phyloP scores from a whole-genome alignment of 2,329 filamentous ascomycete species.

The Xylariaceae sp. region DNA sequence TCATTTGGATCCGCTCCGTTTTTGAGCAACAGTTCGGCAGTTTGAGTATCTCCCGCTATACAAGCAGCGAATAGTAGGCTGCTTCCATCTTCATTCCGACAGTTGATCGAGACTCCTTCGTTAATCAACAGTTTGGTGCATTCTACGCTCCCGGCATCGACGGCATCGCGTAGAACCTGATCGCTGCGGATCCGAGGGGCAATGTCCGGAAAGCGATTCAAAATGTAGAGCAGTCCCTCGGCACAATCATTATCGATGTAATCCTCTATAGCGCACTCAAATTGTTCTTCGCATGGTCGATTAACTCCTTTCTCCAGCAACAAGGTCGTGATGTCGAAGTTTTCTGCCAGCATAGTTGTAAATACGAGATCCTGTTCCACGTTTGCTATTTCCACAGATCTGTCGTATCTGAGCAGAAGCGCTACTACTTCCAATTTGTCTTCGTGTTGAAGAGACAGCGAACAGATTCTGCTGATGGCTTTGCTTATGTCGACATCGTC shows the following conservation, averaged over 20 bases:
- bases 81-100: neutral
- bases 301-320: conserved; percentile 14
- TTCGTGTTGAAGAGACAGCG: neutral
- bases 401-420: conserved; percentile 7
- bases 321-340: conserved; percentile 6
- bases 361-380: neutral
- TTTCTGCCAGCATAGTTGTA: neutral
- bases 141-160: neutral
- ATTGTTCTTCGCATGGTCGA: neutral
- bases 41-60: neutral
- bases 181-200: neutral
- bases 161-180: neutral
- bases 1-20: conserved; percentile 23
- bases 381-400: neutral
- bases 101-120: conserved; percentile 7
- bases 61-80: conserved; percentile 17
- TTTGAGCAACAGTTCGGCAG: conserved; percentile 14
- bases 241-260: neutral
- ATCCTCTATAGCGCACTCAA: neutral
- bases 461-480: conserved; percentile 3
- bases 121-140: conserved; percentile 17
- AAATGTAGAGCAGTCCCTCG: conserved; percentile 2
- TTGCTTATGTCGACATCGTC: neutral
- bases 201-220: conserved; percentile 1
- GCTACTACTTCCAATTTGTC: conserved; percentile 9